Percentiles rank a stretch among this genome's conserved stretches.
phyloP scores from a whole-genome alignment of 352 stramenopile species.

The Phytopythium delawarense region DNA sequence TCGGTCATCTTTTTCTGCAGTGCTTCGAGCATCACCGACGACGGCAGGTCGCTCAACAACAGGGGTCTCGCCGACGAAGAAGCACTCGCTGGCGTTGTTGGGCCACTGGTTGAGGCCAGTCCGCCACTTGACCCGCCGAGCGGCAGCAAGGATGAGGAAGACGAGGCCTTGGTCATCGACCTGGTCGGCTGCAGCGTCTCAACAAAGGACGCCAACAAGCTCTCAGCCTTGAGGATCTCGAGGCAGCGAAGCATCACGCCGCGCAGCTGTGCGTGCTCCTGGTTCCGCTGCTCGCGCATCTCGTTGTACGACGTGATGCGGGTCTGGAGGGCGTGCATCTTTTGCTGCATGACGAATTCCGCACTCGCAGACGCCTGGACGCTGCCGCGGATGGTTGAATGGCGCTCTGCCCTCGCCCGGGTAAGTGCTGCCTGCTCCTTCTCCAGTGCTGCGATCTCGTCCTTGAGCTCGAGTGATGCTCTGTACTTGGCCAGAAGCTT shows the following conservation, averaged over 20 bases:
- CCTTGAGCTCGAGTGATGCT: constrained; percentile 39
- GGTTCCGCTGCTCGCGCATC: constrained; percentile 43
- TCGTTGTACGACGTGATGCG: constrained; percentile 49
- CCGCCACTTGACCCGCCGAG: neutral
- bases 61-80: constrained; percentile 17
- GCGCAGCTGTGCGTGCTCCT: constrained; percentile 38
- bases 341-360: constrained; percentile 35
- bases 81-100: neutral
- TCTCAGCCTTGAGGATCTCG: constrained; percentile 52
- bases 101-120: neutral
- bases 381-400: constrained; percentile 28
- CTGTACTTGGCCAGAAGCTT: constrained; percentile 68
- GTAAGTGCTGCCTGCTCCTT: constrained; percentile 23
- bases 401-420: constrained; percentile 26
- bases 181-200: neutral
- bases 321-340: constrained; percentile 9
- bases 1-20: constrained; percentile 69
- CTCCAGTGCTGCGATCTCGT: constrained; percentile 39
- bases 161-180: neutral
- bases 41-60: constrained; percentile 45
- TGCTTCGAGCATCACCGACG: constrained; percentile 43
- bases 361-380: constrained; percentile 25
- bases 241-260: constrained; percentile 59
- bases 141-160: constrained; percentile 2
- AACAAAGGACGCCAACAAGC: constrained; percentile 15